Base-by-base conservation (phyloP, 2,329 filamentous ascomycete genomes). In the Aspergillus thermomutatus region DNA sequence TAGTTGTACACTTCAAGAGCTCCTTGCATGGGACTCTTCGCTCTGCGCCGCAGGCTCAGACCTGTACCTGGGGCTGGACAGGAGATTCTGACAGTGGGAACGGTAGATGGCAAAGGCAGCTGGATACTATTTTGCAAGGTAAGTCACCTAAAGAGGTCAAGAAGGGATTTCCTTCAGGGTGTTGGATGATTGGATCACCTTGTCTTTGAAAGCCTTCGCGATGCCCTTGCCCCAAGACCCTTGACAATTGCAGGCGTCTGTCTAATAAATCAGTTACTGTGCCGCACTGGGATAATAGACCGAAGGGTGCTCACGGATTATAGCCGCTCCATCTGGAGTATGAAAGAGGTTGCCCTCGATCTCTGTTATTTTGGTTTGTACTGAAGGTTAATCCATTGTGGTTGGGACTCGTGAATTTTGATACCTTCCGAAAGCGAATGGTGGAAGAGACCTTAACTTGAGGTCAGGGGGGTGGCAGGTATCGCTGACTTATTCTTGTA, bases 151-250 rank as follows among this genome's bases (percentile, higher is more conserved):
- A 50, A 47, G 7, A 25, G 47, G 7, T 21, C 21, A 31, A 23
- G 19, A 21, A 19, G 31, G 19, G 10, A 52, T 14, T 3, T 3
- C 10, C 48, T 19, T 14, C 8, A 47, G 10, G 2, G 28, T 11
- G 34, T 5, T 14, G 40, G n/a, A n/a, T n/a, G n/a, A n/a, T n/a
- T n/a, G n/a, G 34, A 55, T 11, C 64, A 75, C 73, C 23, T 69
- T 69, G 4, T 69, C 57, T 23, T 74, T 78, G 70, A 86, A 86
- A 0, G 70, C 73, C 34, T 65, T 61, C 2, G 84, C 84, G 53
- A 87, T 83, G n/a, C 84, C 84, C 3, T 75, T 77, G 48, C 82
- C 82, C 84, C 84, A 87, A 14, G 64, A 65, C 5, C 84, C 84
- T 59, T 78, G 70, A 50, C 79, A 80, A 67, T 87, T 87, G 71